phyloP scores from a whole-genome alignment of 2,329 filamentous ascomycete genomes.

The Xylariales sp. region DNA sequence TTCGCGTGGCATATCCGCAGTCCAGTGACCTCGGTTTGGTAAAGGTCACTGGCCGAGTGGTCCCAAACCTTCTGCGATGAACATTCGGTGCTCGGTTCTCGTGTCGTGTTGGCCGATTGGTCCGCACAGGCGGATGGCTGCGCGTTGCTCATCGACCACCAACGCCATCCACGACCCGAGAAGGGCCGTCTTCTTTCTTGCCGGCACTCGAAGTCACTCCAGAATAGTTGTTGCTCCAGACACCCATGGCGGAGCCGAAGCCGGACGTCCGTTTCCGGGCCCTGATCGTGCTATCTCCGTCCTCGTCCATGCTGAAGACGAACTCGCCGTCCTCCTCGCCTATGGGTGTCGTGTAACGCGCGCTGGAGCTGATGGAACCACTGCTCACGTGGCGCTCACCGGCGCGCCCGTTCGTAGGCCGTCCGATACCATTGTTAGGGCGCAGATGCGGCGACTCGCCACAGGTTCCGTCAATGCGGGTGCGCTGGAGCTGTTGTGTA shows the following conservation, averaged over 20 bases:
- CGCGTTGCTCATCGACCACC: conserved; percentile 20
- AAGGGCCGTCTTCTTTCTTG: conserved; percentile 24
- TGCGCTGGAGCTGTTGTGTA: conserved; percentile 59
- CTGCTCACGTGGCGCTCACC: conserved; percentile 57
- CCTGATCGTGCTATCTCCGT: conserved; percentile 41
- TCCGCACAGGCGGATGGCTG: not conserved
- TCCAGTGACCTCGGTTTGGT: too few species aligned
- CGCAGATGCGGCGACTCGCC: conserved; percentile 43
- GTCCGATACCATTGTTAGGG: conserved; percentile 38
- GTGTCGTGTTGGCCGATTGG: not conserved
- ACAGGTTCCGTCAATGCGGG: conserved; percentile 45
- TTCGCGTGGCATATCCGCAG: too few species aligned
- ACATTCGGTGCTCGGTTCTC: not conserved
- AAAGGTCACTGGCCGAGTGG: too few species aligned
- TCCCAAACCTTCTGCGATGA: not conserved
- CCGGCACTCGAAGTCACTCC: conserved; percentile 21
- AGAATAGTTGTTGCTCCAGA: conserved; percentile 30
- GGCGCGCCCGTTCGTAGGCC: conserved; percentile 36
- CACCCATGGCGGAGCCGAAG: conserved; percentile 24
- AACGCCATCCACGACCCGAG: conserved; percentile 24
- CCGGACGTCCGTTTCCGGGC: conserved; percentile 46
- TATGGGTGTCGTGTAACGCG: conserved; percentile 59
- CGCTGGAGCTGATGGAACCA: conserved; percentile 52
- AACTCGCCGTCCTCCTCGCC: conserved; percentile 62
- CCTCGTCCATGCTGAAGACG: conserved; percentile 63